A percentile compares a stretch with the other conserved stretches of the same genome.
phyloP scores from a whole-genome alignment of 352 stramenopile genomes.

The Globisporangium nodosum region DNA sequence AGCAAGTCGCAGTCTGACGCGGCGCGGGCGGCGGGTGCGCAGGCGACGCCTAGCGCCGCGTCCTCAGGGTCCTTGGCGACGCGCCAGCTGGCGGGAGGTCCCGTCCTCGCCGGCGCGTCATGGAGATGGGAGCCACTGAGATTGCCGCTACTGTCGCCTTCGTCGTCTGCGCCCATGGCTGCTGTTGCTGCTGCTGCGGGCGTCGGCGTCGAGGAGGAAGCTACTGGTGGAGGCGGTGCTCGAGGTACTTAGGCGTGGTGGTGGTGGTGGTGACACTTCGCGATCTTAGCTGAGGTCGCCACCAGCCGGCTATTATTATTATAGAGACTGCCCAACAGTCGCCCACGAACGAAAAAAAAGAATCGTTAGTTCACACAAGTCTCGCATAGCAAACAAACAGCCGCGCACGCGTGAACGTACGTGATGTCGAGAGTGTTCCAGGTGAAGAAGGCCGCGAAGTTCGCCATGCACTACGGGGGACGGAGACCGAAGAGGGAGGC shows the following conservation, averaged over 20 bases:
- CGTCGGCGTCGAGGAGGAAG: background rate
- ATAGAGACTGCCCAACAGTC: constrained; percentile 10
- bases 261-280: constrained; percentile 5
- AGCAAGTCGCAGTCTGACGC: constrained; percentile 16
- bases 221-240: background rate
- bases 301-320: constrained; percentile 4
- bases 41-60: too few species aligned
- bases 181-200: background rate
- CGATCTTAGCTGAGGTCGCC: constrained; percentile 8
- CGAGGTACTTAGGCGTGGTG: background rate
- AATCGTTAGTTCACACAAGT: background rate
- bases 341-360: background rate
- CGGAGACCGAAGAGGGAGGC: background rate
- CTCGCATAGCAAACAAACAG: background rate
- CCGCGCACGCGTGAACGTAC: constrained; percentile 1
- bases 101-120: constrained; percentile 6
- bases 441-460: constrained; percentile 18
- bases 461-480: constrained; percentile 13
- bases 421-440: constrained; percentile 20
- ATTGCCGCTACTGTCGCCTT: constrained; percentile 16
- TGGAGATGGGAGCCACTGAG: constrained; percentile 9
- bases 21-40: background rate
- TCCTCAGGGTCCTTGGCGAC: background rate
- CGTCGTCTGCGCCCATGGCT: constrained; percentile 14
- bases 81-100: background rate